Conservation (phyloP, 345 rosid genomes). For the Carallia brachiata region DNA sequence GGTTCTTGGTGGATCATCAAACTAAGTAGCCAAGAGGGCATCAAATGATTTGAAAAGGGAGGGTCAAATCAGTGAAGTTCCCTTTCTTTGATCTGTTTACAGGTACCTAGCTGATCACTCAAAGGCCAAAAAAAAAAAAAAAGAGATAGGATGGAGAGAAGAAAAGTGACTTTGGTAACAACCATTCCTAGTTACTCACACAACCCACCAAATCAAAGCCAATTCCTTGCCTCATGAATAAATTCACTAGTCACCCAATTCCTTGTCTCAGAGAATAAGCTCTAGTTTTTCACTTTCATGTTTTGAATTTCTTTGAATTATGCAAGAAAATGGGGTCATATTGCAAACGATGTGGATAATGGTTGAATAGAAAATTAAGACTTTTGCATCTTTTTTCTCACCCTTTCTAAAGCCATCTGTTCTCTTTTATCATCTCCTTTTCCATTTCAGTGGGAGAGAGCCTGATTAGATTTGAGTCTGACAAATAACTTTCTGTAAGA, state of each 20-base stretch:
- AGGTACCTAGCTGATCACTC: slow-evolving; percentile 31
- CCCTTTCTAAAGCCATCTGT: slow-evolving; percentile 33
- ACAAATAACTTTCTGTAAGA: slow-evolving; percentile 38
- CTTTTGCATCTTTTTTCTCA: slow-evolving; percentile 46
- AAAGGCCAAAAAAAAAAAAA: slow-evolving; percentile 12
- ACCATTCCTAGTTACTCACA: background rate
- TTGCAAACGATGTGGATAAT: slow-evolving; percentile 26
- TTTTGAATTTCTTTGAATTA: background rate
- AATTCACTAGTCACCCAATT: background rate
- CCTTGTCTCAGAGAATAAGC: background rate
- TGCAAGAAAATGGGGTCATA: background rate
- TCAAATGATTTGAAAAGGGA: slow-evolving; percentile 43
- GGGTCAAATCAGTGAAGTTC: slow-evolving; percentile 46
- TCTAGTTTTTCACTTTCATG: background rate
- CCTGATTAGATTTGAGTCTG: slow-evolving; percentile 43
- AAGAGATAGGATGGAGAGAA: background rate
- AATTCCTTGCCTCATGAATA: background rate
- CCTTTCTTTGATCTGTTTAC: slow-evolving; percentile 38
- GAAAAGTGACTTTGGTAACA: background rate
- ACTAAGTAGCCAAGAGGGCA: slow-evolving; percentile 20
- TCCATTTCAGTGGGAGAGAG: slow-evolving; percentile 38
- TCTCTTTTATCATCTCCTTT: slow-evolving; percentile 19
- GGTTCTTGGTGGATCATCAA: background rate
- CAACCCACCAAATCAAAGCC: background rate
- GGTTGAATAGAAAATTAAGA: slow-evolving; percentile 29